These are phyloP conservation scores for Oehlia diaphana DNA, from an alignment of 192 early-diverging fungal species.

Conservation along the genomic window DNA sequence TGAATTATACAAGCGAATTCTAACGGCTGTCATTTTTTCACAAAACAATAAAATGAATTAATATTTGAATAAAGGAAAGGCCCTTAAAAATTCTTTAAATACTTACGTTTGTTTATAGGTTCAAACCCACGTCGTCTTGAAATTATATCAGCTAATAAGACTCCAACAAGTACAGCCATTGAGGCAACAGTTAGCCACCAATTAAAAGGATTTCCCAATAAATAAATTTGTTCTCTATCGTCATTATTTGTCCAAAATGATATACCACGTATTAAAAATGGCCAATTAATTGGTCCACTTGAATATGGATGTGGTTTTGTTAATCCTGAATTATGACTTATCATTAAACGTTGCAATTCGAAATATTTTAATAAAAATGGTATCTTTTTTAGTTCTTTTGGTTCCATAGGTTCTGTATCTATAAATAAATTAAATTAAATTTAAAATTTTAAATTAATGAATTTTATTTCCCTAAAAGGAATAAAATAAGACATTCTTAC, in stretches of 20 bases:
- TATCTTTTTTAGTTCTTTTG: conserved; percentile 51
- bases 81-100: conserved; percentile 25
- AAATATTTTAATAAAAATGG: conserved; percentile 80
- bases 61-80: background rate
- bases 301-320: conserved; percentile 94
- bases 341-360: conserved; percentile 88
- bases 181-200: conserved; percentile 76
- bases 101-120: conserved; percentile 52
- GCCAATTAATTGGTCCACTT: conserved; percentile 80
- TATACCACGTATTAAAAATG: conserved; percentile 82
- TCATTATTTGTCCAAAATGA: conserved; percentile 88
- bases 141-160: conserved; percentile 70
- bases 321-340: conserved; percentile 86
- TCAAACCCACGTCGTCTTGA: conserved; percentile 74
- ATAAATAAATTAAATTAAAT: background rate
- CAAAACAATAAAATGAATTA: background rate
- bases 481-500: background rate
- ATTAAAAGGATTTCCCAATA: conserved; percentile 86
- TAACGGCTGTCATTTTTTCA: conserved; percentile 43
- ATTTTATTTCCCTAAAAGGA: background rate
- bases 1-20: conserved; percentile 59
- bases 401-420: conserved; percentile 47
- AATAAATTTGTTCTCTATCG: conserved; percentile 78
- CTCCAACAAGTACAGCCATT: conserved; percentile 57
- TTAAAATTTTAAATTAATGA: too few species aligned